These are phyloP conservation scores for Lippia alba DNA, from an alignment of 305 asterid species.

Conservation along the genomic window DNA sequence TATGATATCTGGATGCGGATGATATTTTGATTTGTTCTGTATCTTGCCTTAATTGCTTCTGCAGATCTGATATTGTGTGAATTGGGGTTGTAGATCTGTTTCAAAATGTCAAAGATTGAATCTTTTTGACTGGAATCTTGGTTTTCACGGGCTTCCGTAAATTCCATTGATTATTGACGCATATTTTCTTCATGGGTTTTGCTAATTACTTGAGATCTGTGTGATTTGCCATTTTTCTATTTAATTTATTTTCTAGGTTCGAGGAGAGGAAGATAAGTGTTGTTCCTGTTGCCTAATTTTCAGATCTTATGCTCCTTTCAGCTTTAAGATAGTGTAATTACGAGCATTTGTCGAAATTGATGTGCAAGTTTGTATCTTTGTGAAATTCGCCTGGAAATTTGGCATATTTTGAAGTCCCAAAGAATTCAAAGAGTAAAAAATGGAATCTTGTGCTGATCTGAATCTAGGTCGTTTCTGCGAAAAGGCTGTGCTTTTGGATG, in stretches of 20 bases:
- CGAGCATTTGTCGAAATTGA: constrained; percentile 24
- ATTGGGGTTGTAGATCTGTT: constrained; percentile 55
- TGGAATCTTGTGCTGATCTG: constrained; percentile 3
- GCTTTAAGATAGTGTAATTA: constrained; percentile 9
- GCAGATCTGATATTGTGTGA: constrained; percentile 50
- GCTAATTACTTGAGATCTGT: constrained; percentile 35
- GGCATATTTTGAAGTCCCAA: background rate
- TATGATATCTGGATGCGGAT: constrained; percentile 35
- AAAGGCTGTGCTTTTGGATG: constrained; percentile 7
- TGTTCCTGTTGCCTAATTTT: constrained; percentile 3
- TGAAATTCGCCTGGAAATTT: constrained; percentile 11
- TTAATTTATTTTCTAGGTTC: constrained; percentile 20
- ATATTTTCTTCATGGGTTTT: constrained; percentile 8
- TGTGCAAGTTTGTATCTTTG: constrained; percentile 16
- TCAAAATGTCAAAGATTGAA: constrained; percentile 35
- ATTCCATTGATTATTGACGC: constrained; percentile 16
- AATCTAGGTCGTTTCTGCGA: constrained; percentile 20
- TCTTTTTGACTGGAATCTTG: constrained; percentile 41
- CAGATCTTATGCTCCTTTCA: constrained; percentile 35
- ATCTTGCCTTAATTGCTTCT: constrained; percentile 26
- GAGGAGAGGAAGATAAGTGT: background rate
- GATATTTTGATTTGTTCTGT: constrained; percentile 32
- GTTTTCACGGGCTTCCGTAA: constrained; percentile 20
- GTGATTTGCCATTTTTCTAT: constrained; percentile 18
- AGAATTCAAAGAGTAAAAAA: background rate